These are phyloP conservation scores for Colletotrichum nymphaeae DNA, from an alignment of 2,329 filamentous ascomycete species.

Conservation along the genomic window DNA sequence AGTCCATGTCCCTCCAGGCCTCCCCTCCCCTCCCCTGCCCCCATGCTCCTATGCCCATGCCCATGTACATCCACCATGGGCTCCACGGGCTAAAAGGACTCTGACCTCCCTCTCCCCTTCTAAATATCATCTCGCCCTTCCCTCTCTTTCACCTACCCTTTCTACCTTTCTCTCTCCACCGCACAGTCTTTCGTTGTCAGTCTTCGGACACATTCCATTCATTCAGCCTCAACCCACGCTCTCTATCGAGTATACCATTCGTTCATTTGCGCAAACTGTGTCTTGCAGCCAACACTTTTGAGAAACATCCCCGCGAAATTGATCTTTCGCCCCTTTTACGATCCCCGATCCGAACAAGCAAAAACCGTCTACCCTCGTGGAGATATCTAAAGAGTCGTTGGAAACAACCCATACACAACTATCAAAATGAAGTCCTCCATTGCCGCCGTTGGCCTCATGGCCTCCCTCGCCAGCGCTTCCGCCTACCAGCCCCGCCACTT, in stretches of 20 bases:
- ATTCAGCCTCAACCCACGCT: slow-evolving; percentile 29
- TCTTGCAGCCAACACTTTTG: slow-evolving; percentile 35
- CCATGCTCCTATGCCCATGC: not conserved
- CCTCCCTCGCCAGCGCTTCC: slow-evolving; percentile 55
- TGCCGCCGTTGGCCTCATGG: slow-evolving; percentile 57
- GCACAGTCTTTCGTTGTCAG: slow-evolving; percentile 37
- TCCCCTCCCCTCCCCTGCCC: not conserved
- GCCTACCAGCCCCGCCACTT: slow-evolving; percentile 51
- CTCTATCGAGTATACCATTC: slow-evolving; percentile 30
- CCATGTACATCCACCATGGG: slow-evolving; percentile 15
- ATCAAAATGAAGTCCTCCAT: slow-evolving; percentile 61
- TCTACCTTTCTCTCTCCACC: slow-evolving; percentile 19
- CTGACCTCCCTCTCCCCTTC: slow-evolving; percentile 28
- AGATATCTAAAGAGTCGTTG: slow-evolving; percentile 14
- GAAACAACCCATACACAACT: slow-evolving; percentile 10
- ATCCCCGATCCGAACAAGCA: slow-evolving; percentile 21
- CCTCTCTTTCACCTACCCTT: slow-evolving; percentile 4
- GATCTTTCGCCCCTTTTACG: slow-evolving; percentile 36
- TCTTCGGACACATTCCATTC: slow-evolving; percentile 38
- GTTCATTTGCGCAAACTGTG: slow-evolving; percentile 37
- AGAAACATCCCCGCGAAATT: slow-evolving; percentile 31
- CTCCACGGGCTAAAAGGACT: slow-evolving; percentile 33
- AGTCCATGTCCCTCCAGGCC: slow-evolving; percentile 9
- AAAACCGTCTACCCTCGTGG: not conserved
- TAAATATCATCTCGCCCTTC: slow-evolving; percentile 25